Percentiles rank a stretch among this genome's conserved stretches.
Conservation (phyloP, 768 basidiomycete genomes). For the Psilocybe subaeruginosa region DNA sequence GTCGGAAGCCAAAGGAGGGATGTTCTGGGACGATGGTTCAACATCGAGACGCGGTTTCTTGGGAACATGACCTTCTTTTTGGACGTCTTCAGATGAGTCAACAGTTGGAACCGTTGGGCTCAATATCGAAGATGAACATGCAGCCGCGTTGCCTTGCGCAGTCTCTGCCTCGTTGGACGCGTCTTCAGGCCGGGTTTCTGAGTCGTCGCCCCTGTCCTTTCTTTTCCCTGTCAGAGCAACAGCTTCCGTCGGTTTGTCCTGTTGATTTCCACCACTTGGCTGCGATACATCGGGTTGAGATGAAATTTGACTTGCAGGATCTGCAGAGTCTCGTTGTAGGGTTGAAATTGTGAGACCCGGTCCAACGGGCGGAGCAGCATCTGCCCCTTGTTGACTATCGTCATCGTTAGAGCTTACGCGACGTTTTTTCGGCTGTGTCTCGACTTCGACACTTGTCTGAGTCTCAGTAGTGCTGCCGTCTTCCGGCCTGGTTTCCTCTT, state of each 20-base stretch:
- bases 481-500: not conserved
- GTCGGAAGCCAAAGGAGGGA: not conserved
- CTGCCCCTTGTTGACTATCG: not conserved
- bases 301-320: not conserved
- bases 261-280: not conserved
- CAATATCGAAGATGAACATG: not conserved
- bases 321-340: not conserved
- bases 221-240: not conserved
- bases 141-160: not conserved
- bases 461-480: not conserved
- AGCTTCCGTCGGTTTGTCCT: no score
- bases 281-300: not conserved
- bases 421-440: no score
- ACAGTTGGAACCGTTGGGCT: not conserved
- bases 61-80: not conserved
- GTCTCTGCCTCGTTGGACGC: not conserved
- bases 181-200: not conserved
- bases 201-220: not conserved
- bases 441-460: not conserved
- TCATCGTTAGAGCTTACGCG: no score
- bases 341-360: no score
- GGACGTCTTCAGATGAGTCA: not conserved
- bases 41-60: slow-evolving; percentile 7
- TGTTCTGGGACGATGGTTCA: not conserved
- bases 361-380: not conserved